Evolutionary conservation across 768 basidiomycete species (phyloP), one percentile per base, ranked within the genome.

Genomic region (Hygrophoropsis aurantiaca): DNA sequence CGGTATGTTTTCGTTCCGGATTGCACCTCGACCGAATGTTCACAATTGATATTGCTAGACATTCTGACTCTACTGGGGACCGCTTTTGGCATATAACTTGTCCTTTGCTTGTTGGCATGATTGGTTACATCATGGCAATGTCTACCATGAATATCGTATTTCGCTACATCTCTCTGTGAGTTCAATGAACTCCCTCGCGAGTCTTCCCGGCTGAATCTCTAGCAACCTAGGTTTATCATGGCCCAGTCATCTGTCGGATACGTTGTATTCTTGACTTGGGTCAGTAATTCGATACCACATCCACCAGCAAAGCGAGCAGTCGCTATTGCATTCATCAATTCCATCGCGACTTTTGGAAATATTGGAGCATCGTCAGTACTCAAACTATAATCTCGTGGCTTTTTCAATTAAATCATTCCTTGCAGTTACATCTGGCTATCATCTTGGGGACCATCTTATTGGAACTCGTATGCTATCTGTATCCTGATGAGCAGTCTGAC

Each of bases 301-400:
- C 82, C 91, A 20, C 81, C 88, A 3, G 79, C 84, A 16, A 93
- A 93, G 65, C 82, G 91, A 6, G 87, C 90, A 8, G 84, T 91
- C n/a, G 85, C 84, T 15, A 72, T 94, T 33, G 91, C 90, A 1
- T 65, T 87, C 46, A 79, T 91, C 58, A 91, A 90, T 62, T 80
- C 85, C 25, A 79, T 89, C 57, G 84, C 84, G 11, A 83, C 89
- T 56, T 73, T 88, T 6, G 91, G 91, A 0, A 94, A 93, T 67
- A 74, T 94, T 26, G 70, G 81, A 35, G 88, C 90, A 51, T 82
- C 88, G 72, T 92, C 70, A 69, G 81, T 80, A 20, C 55, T 49
- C 23, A 3, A 26, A 4, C 46, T 11, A 20, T 40, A 41, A 15
- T 21, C 42, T 50, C 19, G 40, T 25, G 44, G 4, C 43, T 50